Evolutionary conservation across 2,329 filamentous ascomycete genomes (phyloP).

Genomic region (Hymenoscyphus occultus): DNA sequence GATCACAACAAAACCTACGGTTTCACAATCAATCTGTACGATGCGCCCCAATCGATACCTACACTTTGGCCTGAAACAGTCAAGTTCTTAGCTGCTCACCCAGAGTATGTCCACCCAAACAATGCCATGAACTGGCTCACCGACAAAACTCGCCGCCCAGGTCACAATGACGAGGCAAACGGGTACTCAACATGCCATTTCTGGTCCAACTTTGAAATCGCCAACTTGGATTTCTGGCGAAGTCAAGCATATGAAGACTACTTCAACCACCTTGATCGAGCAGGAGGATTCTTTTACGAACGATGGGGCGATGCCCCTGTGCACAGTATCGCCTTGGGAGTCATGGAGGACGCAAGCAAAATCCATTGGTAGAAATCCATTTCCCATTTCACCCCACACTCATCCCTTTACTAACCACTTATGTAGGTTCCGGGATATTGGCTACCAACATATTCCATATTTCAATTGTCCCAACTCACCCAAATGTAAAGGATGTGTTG

Average conservation of each 20-base stretch:
- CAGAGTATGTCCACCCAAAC: constrained; percentile 75
- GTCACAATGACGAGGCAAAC: constrained; percentile 76
- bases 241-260: constrained; percentile 90
- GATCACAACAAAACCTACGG: constrained; percentile 99
- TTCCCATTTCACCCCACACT: background rate
- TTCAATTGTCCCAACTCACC: constrained; percentile 98
- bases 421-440: constrained; percentile 96
- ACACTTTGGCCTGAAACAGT: constrained; percentile 93
- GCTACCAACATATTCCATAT: constrained; percentile 97
- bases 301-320: constrained; percentile 97
- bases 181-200: constrained; percentile 99
- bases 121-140: constrained; percentile 87
- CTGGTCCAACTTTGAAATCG: constrained; percentile 99
- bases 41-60: constrained; percentile 80
- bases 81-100: constrained; percentile 84
- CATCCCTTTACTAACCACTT: constrained; percentile 12
- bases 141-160: constrained; percentile 71
- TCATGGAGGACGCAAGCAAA: constrained; percentile 87
- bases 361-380: constrained; percentile 76
- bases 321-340: constrained; percentile 85
- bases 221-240: constrained; percentile 88
- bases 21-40: constrained; percentile 97
- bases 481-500: constrained; percentile 85
- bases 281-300: constrained; percentile 98
- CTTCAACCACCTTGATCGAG: constrained; percentile 90